Evolutionary conservation across 164 flowering plant species (phyloP), one percentile per base, ranked within the genome.

Genomic region (Litsea cubeba): DNA sequence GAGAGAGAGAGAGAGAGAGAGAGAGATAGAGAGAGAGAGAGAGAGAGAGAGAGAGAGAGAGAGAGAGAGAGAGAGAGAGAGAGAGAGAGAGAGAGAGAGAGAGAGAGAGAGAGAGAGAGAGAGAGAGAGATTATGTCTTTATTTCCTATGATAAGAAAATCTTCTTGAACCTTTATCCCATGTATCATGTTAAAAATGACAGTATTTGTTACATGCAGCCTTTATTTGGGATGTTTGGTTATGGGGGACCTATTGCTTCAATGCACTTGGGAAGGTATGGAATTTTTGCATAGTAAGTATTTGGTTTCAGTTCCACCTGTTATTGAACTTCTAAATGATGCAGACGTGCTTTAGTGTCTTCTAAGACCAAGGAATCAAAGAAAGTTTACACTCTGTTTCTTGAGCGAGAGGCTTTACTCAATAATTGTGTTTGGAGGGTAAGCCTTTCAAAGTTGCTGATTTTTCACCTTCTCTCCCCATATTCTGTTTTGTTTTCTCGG

Each of bases 221-320:
- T 65, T 83, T 71, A 77, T 93, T 93, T 81, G 98, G 96, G 23
- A 90, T 91, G 96, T 93, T 90, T 83, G 98, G 98, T 30, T 91
- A 84, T 83, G 98, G 96, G 65, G 96, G 98, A 32, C 83, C 89
- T 12, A 81, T 89, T 67, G 93, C 98, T 12, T 84, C 92, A 5
- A 91, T 91, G 96, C 87, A 86, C 77, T 74, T 93, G 65, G 98
- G 98, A 71, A 88, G 92, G 96, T 91, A 82, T 64, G 71, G 5
- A n/a, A 65, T 66, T 15, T 62, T 17, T 50, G 6, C 12, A 24
- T 15, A 20, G 24, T 68, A 12, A 62, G 58, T 8, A 6, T 10
- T 71, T 62, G 51, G 26, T 15, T 66, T 28, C n/a, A 30, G 28
- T 15, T 30, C 46, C 20, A 66, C 20, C 40, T 5, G 3, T 65